Evolutionary conservation across 2,329 filamentous ascomycete species (phyloP), one percentile per base, ranked within the genome.

Genomic region (Esteya vermicola): DNA sequence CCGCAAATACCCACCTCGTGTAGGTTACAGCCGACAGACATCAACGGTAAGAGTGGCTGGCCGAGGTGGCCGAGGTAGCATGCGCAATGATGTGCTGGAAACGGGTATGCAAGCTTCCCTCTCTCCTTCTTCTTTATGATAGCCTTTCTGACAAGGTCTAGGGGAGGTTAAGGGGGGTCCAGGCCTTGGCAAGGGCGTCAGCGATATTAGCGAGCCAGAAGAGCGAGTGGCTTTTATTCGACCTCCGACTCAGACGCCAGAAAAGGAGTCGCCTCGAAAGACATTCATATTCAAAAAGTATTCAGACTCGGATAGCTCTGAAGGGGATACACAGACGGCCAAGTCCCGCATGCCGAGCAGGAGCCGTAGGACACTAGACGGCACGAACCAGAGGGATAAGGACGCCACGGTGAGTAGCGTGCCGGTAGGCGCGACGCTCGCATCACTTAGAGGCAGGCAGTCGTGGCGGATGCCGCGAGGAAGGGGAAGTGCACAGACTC

Each of bases 231-330:
- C 9, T 2, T 43, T 43, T 23, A 32, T 38, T 9, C 9, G 5
- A 9, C 42, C 42, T 16, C 31, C 25, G 3, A n/a, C 6, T 5
- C 18, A 35, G 8, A 10, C 34, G 31, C 38, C 42, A 18, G 42
- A 43, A 20, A 3, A 20, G 10, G 35, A 33, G 8, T 32, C 42
- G 22, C 42, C 39, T 3, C 16, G 8, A 2, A 43, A 43, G 34
- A 40, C 13, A 23, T 40, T 40, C 28, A 33, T 25, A 8, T 25
- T 16, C 21, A 22, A 26, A 6, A 43, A 40, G 34, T 6, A 18
- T 9, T 4, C 30, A 6, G 18, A 31, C 4, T 7, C 18, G 28
- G 23, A 12, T 6, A 23, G 10, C 9, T 37, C 36, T 4, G 35
- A 38, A 6, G 34, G 35, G 3, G 31, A 41, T 4, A 14, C 20